Evolutionary conservation across 495 filamentous ascomycete species (phyloP), one percentile per base, ranked within the genome.

Genomic region (Pseudoneurospora amorphoporcata): DNA sequence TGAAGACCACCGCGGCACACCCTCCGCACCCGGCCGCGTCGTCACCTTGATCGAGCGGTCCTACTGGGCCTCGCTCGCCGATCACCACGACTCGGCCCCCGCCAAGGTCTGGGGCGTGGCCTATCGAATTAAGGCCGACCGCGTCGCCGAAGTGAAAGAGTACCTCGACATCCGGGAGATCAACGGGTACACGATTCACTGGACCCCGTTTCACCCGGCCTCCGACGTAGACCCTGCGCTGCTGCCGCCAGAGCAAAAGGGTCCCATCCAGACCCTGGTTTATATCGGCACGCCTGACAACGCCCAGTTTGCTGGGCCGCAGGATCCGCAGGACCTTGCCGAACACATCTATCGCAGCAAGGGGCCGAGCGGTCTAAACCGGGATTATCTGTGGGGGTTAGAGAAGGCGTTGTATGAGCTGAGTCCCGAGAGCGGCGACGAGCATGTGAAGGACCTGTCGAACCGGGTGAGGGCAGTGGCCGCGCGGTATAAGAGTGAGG

Each of bases 231-330:
- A 77, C 47, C 71, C 77, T 39, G 41, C 65, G 47, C 72, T 68
- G 65, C 74, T 3, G 6, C 61, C 40, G 76, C 75, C 72, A 35
- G 69, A 69, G 38, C 58, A 23, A 23, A 4, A 68, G 10, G 71
- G 32, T 37, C 76, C 78, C 73, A 85, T 86, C 69, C 80, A 71
- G 42, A 86, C 88, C 6, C 78, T 97, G 74, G 93, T 98, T 0
- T 99, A 99, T 79, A 98, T 99, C 79, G 96, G 96, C 12, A 92
- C 95, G 3, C 96, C 96, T 0, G 87, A 88, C 17, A 99, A 99
- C 77, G 93, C 94, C 68, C 96, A 98, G 77, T 99, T 99, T 79
- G 84, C 94, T 43, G 92, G 92, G 0, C 89, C 87, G 8, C 94
- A 95, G 74, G 88, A 94, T 58, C 93, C 92, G 7, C 87, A 94